Evolutionary conservation across 257 asterid species (phyloP), one percentile per base, ranked within the genome.

Genomic region (Avicennia marina): DNA sequence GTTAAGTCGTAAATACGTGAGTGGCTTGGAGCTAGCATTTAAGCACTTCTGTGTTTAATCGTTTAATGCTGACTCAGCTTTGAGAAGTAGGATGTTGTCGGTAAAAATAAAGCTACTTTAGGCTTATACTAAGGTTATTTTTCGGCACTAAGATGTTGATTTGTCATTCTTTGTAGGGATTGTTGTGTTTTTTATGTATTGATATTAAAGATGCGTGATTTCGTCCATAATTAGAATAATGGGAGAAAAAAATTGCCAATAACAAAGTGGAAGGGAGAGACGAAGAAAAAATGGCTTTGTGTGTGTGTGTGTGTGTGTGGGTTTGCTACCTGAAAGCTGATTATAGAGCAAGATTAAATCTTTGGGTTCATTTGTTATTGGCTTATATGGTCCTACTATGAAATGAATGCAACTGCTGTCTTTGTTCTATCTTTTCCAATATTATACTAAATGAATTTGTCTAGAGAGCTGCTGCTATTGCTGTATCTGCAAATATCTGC

Each of bases 311-410:
- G n/a, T n/a, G n/a, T n/a, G n/a, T 29, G 16, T 21, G 26, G 8
- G 18, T 39, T 51, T 45, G 13, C 33, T 8, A 17, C 5, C 53
- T 7, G 53, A 15, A 31, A 8, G 39, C 46, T 49, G 41, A 36
- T 24, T 27, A 49, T 33, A 44, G 40, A 25, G 27, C 11, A 34
- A 25, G n/a, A 46, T 39, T 52, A n/a, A n/a, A n/a, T n/a, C n/a
- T n/a, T n/a, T n/a, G n/a, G n/a, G n/a, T n/a, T n/a, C n/a, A n/a
- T n/a, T n/a, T n/a, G n/a, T n/a, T n/a, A n/a, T 53, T 2, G 10
- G 51, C 65, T 25, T 56, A 8, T 41, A 32, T 34, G 29, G 36
- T 64, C 16, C 22, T 48, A 34, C 32, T 16, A n/a, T 16, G 64
- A 45, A 20, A 4, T 4, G 34, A 8, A 8, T 29, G 17, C 2